These are phyloP conservation scores for Corymbia calophylla DNA, from an alignment of 441 rosid genomes.

Conservation along the genomic window DNA sequence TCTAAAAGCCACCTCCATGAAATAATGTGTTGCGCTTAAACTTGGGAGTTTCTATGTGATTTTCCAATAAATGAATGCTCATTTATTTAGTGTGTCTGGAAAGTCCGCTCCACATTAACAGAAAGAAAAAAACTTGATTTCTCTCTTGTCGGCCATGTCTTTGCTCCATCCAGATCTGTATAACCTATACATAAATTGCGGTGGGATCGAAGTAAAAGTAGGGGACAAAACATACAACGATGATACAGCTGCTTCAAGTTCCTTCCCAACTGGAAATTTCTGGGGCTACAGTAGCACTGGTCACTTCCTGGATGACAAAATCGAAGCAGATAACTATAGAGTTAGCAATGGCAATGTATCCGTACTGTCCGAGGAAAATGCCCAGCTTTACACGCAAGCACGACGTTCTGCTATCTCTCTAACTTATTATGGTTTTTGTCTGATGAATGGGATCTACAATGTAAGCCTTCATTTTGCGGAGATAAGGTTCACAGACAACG, in stretches of 20 bases:
- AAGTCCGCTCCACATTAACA: not conserved
- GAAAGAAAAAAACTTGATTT: not conserved
- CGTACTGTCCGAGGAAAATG: accelerated
- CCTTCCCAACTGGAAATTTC: accelerated
- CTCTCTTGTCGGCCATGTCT: not conserved
- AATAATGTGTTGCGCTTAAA: accelerated
- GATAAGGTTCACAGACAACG: not conserved
- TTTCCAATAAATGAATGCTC: not conserved
- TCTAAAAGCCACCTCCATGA: not conserved
- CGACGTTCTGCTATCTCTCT: not conserved
- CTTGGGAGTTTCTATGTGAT: not conserved
- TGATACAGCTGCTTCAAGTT: not conserved
- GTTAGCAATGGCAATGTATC: not conserved
- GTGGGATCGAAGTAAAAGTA: slow-evolving; percentile 15
- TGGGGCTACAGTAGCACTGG: slow-evolving; percentile 7
- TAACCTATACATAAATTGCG: slow-evolving; percentile 51
- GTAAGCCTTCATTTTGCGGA: slow-evolving; percentile 2
- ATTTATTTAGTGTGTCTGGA: not conserved
- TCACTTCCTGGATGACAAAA: not conserved
- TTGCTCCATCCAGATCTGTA: slow-evolving; percentile 14
- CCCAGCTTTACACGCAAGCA: not conserved
- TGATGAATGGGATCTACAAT: not conserved
- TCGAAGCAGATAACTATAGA: not conserved
- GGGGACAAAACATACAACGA: not conserved
- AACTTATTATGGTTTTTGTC: not conserved